These are phyloP conservation scores for Magnusiomyces ingens DNA, from an alignment of 1,139 yeast species.

Conservation along the genomic window DNA sequence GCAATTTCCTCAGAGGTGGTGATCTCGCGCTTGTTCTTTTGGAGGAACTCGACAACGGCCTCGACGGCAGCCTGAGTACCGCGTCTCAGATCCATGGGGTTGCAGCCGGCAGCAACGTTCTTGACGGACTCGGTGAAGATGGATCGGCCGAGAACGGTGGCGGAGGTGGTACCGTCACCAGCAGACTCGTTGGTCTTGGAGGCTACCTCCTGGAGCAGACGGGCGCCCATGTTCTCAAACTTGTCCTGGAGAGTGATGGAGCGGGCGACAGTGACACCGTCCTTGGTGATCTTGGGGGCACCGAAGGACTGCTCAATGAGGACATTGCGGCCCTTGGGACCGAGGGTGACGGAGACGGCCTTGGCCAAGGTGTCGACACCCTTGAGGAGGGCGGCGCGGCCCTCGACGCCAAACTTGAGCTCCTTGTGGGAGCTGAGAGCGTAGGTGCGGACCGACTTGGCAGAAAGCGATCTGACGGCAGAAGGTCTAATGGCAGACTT, in stretches of 20 bases:
- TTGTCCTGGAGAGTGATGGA: constrained; percentile 83
- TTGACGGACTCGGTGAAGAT: constrained; percentile 96
- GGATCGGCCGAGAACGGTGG: constrained; percentile 94
- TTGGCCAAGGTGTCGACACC: constrained; percentile 97
- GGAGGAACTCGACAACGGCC: constrained; percentile 86
- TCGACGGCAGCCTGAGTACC: constrained; percentile 99
- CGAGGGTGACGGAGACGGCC: constrained; percentile 94
- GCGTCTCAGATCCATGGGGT: constrained; percentile 98
- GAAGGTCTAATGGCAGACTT: constrained; percentile 21
- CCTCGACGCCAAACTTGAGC: constrained; percentile 96
- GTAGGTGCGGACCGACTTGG: constrained; percentile 32
- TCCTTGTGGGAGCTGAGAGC: constrained; percentile 67
- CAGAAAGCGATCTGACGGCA: constrained; percentile 13
- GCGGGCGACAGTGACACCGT: constrained; percentile 97
- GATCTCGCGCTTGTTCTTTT: constrained; percentile 89
- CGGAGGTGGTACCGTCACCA: constrained; percentile 99
- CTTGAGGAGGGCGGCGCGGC: constrained; percentile 90
- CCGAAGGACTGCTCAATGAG: constrained; percentile 96
- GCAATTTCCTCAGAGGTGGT: constrained; percentile 97
- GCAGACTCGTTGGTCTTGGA: constrained; percentile 97
- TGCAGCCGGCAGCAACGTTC: constrained; percentile 99
- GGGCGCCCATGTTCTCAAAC: constrained; percentile 96
- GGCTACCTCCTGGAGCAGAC: constrained; percentile 94
- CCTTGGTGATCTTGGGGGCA: constrained; percentile 97
- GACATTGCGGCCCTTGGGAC: constrained; percentile 98